These are phyloP conservation scores for Phytophthora cactorum DNA, from an alignment of 352 stramenopile genomes.

Conservation along the genomic window DNA sequence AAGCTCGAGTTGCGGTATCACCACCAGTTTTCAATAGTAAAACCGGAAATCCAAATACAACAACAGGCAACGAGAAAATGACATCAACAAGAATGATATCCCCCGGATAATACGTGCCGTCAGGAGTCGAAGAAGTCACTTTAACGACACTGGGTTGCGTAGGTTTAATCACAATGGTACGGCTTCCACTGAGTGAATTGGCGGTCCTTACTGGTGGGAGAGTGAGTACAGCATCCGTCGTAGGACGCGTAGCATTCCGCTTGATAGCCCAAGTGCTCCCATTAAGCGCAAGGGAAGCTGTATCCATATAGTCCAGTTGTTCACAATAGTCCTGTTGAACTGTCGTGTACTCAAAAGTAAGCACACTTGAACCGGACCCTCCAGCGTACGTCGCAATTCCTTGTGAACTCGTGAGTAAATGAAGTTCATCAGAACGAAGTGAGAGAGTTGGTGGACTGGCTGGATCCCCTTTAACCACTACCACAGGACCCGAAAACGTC, in stretches of 20 bases:
- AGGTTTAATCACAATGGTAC: conserved; percentile 64
- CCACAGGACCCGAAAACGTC: conserved; percentile 55
- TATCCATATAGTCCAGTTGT: conserved; percentile 66
- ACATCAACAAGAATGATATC: conserved; percentile 63
- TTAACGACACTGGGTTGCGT: conserved; percentile 44
- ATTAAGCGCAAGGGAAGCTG: conserved; percentile 49
- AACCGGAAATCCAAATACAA: conserved; percentile 57
- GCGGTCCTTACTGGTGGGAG: conserved; percentile 45
- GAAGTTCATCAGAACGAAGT: conserved; percentile 60
- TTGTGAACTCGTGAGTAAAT: conserved; percentile 44
- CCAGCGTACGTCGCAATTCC: conserved; percentile 55
- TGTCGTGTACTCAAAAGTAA: conserved; percentile 67
- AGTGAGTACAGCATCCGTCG: conserved; percentile 45
- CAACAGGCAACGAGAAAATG: conserved; percentile 67
- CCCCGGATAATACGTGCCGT: conserved; percentile 65
- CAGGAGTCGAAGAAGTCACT: conserved; percentile 40
- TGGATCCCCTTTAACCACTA: conserved; percentile 31
- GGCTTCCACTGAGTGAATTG: conserved; percentile 58
- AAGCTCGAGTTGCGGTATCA: conserved; percentile 22
- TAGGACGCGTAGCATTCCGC: conserved; percentile 55
- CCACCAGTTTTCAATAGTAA: conserved; percentile 39
- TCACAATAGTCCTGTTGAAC: conserved; percentile 62
- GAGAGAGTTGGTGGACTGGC: conserved; percentile 38
- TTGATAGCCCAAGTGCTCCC: conserved; percentile 38
- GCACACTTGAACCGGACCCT: conserved; percentile 51